A percentile compares a stretch with the other conserved stretches of the same genome.
Evolutionary conservation across 2,329 filamentous ascomycete species (phyloP).

Genomic region (Sarocladium strictum): DNA sequence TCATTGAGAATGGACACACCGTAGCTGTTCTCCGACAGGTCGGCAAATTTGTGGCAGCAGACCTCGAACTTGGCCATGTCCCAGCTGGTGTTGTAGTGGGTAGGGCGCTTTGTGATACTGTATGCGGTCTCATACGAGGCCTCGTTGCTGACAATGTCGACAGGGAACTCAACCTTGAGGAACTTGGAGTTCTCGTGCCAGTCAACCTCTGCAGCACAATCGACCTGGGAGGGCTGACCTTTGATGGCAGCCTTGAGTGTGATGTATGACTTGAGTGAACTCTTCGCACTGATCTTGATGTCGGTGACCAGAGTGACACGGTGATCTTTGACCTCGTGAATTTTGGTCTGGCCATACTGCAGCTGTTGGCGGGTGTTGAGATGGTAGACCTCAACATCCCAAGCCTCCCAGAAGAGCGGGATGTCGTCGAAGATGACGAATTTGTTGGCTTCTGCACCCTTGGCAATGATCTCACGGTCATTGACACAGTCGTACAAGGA

Average conservation of each 20-base stretch:
- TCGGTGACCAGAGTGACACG: constrained; percentile 77
- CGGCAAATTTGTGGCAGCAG: constrained; percentile 91
- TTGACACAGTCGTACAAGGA: constrained; percentile 73
- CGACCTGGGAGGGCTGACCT: constrained; percentile 57
- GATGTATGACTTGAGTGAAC: constrained; percentile 81
- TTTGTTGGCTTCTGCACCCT: constrained; percentile 75
- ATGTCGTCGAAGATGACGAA: constrained; percentile 96
- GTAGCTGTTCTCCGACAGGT: constrained; percentile 81
- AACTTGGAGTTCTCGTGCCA: constrained; percentile 98
- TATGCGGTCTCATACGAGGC: constrained; percentile 95
- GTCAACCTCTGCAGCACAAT: constrained; percentile 81
- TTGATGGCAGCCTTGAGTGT: constrained; percentile 65
- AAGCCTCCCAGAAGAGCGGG: constrained; percentile 93
- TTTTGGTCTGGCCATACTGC: constrained; percentile 57
- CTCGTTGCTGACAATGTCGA: constrained; percentile 84
- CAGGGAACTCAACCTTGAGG: constrained; percentile 97
- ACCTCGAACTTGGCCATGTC: constrained; percentile 98
- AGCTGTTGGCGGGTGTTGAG: constrained; percentile 80
- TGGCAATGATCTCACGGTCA: constrained; percentile 70
- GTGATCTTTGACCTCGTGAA: constrained; percentile 67
- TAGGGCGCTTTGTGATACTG: constrained; percentile 80
- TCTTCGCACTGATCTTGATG: constrained; percentile 81
- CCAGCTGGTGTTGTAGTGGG: constrained; percentile 96
- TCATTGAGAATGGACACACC: constrained; percentile 93
- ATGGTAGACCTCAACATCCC: constrained; percentile 97